Percentiles rank a stretch among this genome's conserved stretches.
Conservation (phyloP, 2,329 filamentous ascomycete species). For the Intubia oerlemansii region DNA sequence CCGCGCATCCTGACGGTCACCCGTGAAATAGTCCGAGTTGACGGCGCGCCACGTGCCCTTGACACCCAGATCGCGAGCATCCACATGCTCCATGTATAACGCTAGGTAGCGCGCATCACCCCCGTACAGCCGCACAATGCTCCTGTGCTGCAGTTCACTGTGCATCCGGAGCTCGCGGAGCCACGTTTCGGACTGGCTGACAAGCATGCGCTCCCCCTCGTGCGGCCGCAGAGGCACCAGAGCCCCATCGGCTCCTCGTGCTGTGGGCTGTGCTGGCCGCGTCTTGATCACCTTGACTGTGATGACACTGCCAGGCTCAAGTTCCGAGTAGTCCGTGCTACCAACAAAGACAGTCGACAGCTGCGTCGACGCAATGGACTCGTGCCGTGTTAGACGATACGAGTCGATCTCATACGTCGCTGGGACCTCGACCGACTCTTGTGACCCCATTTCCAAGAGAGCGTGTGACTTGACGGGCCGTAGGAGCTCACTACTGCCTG, state of each 20-base stretch:
- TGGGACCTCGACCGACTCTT: slow-evolving; percentile 26
- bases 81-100: slow-evolving; percentile 39
- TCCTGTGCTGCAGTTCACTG: slow-evolving; percentile 30
- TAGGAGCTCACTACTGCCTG: no score
- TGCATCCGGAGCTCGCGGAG: slow-evolving; percentile 34
- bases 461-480: no score
- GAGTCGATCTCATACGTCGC: slow-evolving; percentile 28
- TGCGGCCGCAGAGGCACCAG: slow-evolving; percentile 15
- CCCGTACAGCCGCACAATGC: slow-evolving; percentile 35
- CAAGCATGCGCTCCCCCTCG: slow-evolving; percentile 30
- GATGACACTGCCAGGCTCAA: slow-evolving; percentile 27
- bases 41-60: slow-evolving; percentile 26
- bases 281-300: slow-evolving; percentile 42
- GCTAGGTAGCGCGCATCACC: slow-evolving; percentile 38
- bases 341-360: slow-evolving; percentile 34
- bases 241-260: no score
- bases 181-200: slow-evolving; percentile 38
- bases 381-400: slow-evolving; percentile 32
- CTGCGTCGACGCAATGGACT: slow-evolving; percentile 32
- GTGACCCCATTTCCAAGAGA: slow-evolving; percentile 26
- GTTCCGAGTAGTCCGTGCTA: slow-evolving; percentile 23
- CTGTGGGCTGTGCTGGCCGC: no score
- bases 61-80: slow-evolving; percentile 30
- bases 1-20: slow-evolving; percentile 24
- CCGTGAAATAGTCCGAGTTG: slow-evolving; percentile 26